Conservation (phyloP, 2,329 filamentous ascomycete species). For the Xylariaceae sp. region DNA sequence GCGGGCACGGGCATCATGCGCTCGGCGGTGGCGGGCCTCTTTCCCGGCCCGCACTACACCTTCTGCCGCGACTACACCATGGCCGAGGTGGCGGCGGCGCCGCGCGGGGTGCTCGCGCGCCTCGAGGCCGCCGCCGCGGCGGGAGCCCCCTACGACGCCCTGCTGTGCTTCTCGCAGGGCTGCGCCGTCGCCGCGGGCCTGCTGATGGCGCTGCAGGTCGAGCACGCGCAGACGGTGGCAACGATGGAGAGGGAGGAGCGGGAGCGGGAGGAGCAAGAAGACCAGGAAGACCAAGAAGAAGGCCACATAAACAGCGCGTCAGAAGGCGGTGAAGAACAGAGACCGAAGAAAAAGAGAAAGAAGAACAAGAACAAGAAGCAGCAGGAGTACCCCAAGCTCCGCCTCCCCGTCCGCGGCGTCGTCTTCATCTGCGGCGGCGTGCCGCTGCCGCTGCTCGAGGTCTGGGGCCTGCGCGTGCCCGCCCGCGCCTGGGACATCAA, state of each 20-base stretch:
- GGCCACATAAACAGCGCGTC: too few relatives aligned
- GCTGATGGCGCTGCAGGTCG: constrained; percentile 4
- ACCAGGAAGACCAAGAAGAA: too few relatives aligned
- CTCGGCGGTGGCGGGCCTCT: constrained; percentile 1
- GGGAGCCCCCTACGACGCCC: constrained; percentile 26
- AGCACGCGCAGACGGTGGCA: constrained; percentile 2
- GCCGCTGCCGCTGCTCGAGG: constrained; percentile 5
- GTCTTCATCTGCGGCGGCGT: constrained; percentile 7
- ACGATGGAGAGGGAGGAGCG: constrained; percentile 1
- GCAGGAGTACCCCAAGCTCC: too few relatives aligned
- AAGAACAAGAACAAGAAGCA: too few relatives aligned
- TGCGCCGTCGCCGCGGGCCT: constrained; percentile 6
- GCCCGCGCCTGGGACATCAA: constrained; percentile 1
- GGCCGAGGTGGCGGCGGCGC: constrained; percentile 1
- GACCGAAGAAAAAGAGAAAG: too few relatives aligned
- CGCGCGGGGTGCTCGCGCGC: not conserved
- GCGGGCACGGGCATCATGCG: not conserved
- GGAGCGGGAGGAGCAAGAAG: constrained; percentile 1
- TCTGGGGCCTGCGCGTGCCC: constrained; percentile 4
- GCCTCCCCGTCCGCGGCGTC: constrained; percentile 5
- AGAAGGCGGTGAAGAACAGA: too few relatives aligned
- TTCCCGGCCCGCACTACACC: constrained; percentile 13
- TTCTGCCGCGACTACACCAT: constrained; percentile 3
- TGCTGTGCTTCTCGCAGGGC: constrained; percentile 29
- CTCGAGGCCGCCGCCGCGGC: constrained; percentile 2